Base-by-base conservation (phyloP, 78 protist species). In the Monocercomonoides exilis region DNA sequence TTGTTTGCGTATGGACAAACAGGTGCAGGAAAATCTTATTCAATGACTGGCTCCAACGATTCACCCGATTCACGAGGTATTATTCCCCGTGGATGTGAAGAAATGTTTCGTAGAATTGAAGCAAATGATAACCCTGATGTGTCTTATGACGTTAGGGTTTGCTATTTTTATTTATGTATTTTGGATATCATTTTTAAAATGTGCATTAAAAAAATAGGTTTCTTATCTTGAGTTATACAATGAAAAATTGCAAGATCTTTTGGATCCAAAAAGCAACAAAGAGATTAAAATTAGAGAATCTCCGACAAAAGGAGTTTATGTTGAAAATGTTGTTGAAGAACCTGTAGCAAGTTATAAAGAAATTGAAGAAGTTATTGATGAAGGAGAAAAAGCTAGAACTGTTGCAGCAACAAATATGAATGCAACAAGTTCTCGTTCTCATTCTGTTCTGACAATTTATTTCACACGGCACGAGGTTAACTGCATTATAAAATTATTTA, bases 331-430 rank as follows among this genome's bases (percentile, higher is more conserved):
- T 43, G 21, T 63, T 41, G 46, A 32, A 32, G 44, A 1, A 80
- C 84, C 79, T 29, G 90, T 88, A 36, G 77, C 2, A 3, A 43
- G 84, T 33, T 87, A 43, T 41, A 43, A 44, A 2, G 46, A 87
- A 44, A 44, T 87, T 35, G 80, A 87, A 21, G 45, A 5, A 1
- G 33, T 77, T 41, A 77, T 87, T 82, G 90, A 87, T 42, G 90
- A 4, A 2, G 90, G 90, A 0, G 81, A 64, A 34, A 32, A 41
- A n/a, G 90, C 91, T 90, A 86, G 97, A 43, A 88, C 93, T 21
- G 93, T 92, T 1, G 98, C 96, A 34, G 88, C 93, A 6, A 95
- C 95, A 4, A 42, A 46, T 36, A 95, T 95, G 96, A 95, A 95
- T 92, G 91, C 91, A 4, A 81, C 87, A 29, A 86, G 92, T 44